phyloP scores from a whole-genome alignment of 78 protist genomes.

The Dictyostelium brefeldianum region DNA sequence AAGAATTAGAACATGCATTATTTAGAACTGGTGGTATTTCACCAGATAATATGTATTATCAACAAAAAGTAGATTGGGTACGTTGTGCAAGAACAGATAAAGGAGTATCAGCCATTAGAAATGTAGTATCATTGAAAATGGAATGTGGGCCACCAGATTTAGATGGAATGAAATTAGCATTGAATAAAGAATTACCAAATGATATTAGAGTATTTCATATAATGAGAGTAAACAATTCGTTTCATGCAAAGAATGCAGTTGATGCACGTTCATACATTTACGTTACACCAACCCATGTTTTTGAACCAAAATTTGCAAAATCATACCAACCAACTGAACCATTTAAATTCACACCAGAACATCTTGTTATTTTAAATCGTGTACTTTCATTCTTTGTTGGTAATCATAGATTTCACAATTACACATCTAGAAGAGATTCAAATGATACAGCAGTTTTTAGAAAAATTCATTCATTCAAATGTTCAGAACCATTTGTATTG shows the following conservation, averaged over 20 bases:
- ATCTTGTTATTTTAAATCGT: not conserved
- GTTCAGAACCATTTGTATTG: conserved; percentile 71
- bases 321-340: not conserved
- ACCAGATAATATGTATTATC: conserved; percentile 57
- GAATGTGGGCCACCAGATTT: conserved; percentile 69
- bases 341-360: conserved; percentile 29
- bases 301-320: conserved; percentile 51
- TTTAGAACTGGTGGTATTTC: conserved; percentile 78
- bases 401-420: conserved; percentile 77
- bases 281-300: conserved; percentile 69
- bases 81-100: conserved; percentile 87
- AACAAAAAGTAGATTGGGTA: conserved; percentile 80
- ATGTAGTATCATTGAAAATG: conserved; percentile 66
- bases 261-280: conserved; percentile 75
- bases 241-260: conserved; percentile 78
- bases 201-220: conserved; percentile 66
- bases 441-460: conserved; percentile 51
- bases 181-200: conserved; percentile 59
- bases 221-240: conserved; percentile 65
- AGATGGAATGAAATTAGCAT: conserved; percentile 51
- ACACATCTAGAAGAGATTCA: conserved; percentile 47
- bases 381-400: conserved; percentile 51
- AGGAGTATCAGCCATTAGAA: conserved; percentile 85
- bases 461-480: conserved; percentile 47
- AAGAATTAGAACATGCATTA: conserved; percentile 77